A percentile compares a stretch with the other conserved stretches of the same genome.
Evolutionary conservation across 1,139 yeast genomes (phyloP).

Genomic region (Geotrichum reessii): DNA sequence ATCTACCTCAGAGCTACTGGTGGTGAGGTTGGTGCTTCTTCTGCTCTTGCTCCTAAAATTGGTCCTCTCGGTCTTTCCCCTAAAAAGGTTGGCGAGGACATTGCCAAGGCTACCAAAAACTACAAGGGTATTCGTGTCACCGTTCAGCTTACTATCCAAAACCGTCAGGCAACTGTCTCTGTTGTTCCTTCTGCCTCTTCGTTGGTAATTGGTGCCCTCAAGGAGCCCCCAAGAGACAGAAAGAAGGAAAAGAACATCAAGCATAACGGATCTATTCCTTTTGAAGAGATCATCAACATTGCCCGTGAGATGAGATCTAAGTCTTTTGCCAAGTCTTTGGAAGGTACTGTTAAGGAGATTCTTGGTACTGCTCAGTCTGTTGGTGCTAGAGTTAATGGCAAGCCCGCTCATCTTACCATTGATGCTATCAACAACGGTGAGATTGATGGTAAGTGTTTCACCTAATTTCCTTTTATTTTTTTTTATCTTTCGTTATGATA

Average conservation of each 20-base stretch:
- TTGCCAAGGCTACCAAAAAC: constrained; percentile 98
- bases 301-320: constrained; percentile 97
- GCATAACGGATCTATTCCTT: constrained; percentile 98
- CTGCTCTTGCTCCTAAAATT: constrained; percentile 99
- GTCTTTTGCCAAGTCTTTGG: constrained; percentile 96
- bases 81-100: constrained; percentile 99
- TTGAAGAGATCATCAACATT: constrained; percentile 93
- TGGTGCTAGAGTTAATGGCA: constrained; percentile 97
- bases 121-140: constrained; percentile 99
- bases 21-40: constrained; percentile 99
- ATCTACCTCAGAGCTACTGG: constrained; percentile 99
- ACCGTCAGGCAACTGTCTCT: constrained; percentile 99
- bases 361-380: constrained; percentile 99
- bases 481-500: too few relatives aligned
- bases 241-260: constrained; percentile 99
- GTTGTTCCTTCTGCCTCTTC: constrained; percentile 99
- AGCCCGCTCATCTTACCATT: constrained; percentile 98
- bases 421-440: constrained; percentile 98
- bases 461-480: too few relatives aligned
- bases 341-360: constrained; percentile 96
- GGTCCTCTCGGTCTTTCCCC: constrained; percentile 99
- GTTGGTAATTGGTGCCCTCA: constrained; percentile 96
- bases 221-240: constrained; percentile 99
- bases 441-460: constrained; percentile 53
- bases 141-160: constrained; percentile 96